Evolutionary conservation across 1,284 basidiomycete genomes (phyloP).

Genomic region (Cerrena zonata): DNA sequence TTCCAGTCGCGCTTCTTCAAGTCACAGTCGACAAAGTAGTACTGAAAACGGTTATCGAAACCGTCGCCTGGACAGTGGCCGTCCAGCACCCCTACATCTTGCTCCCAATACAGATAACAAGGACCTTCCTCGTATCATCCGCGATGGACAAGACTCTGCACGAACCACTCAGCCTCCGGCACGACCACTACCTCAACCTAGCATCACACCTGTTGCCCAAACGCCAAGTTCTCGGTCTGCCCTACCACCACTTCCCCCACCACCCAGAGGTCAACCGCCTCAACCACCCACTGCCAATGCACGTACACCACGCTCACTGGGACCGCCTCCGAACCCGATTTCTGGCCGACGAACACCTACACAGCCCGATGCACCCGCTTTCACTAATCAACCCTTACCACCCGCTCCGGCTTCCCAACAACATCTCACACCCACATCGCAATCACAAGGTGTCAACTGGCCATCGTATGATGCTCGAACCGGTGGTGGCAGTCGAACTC

Average conservation of each 20-base stretch:
- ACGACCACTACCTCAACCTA: conserved; percentile 40
- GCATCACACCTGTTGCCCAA: conserved; percentile 17
- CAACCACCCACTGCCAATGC: conserved; percentile 43
- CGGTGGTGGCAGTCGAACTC: conserved; percentile 33
- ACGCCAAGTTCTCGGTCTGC: conserved; percentile 38
- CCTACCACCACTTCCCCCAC: conserved; percentile 62
- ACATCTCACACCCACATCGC: conserved; percentile 42
- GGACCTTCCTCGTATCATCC: conserved; percentile 62
- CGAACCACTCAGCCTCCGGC: conserved; percentile 27
- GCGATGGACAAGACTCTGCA: conserved; percentile 60
- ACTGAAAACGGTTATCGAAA: conserved; percentile 14
- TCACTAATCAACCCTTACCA: conserved; percentile 49
- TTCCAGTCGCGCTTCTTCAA: conserved; percentile 20
- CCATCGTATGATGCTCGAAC: conserved; percentile 55
- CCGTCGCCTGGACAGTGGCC: conserved; percentile 44
- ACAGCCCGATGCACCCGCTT: conserved; percentile 42
- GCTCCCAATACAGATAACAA: conserved; percentile 37
- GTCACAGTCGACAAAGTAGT: conserved; percentile 22
- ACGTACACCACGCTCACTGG: conserved; percentile 21
- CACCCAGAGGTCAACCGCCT: conserved; percentile 58
- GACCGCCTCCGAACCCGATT: conserved; percentile 18
- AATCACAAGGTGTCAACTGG: conserved; percentile 35
- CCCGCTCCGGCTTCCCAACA: conserved; percentile 44
- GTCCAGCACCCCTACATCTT: conserved; percentile 67
- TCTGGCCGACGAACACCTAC: conserved; percentile 54